Evolutionary conservation across 768 basidiomycete species (phyloP), one percentile per base, ranked within the genome.

Genomic region (Sarcodon sp.): DNA sequence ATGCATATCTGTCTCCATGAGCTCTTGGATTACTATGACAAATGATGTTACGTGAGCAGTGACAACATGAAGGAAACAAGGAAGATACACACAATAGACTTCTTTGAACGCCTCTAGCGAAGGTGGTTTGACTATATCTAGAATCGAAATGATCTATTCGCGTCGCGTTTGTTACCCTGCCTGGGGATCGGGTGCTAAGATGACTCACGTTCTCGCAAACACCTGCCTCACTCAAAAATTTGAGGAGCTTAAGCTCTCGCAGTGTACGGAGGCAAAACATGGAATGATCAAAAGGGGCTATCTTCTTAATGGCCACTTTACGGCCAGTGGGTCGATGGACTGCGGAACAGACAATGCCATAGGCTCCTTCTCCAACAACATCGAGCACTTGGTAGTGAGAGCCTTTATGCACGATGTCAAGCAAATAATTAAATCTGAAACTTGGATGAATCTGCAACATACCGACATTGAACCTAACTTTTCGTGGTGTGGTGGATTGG

Each of bases 1-100:
- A 62, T 97, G 93, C 79, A 97, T 83, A 67, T 93, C 92, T 7
- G 91, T 94, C 63, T 93, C 90, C 83, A 92, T 90, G 56, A 92
- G 69, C 60, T 94, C 92, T 66, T 91, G 87, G 49, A 89, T 41
- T 27, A 41, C 39, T 41, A 27, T 13, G 21, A 13, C 39, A 27
- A 13, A 9, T 15, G 15, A 16, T 27, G 27, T 41, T 8, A 41
- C 16, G 8, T 41, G 39, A 27, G 39, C 39, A 13, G 16, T 15
- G 13, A 41, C 16, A 41, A 7, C 8, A 9, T 15, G 4, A 27
- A 11, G 8, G 13, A 13, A 8, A 13, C 27, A 16, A 41, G 39
- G 27, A 13, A 4, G 13, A 27, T 41, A 41, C 8, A 16, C 57
- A 76, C 86, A 63, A 57, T 88, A 87, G 39, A 88, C 88, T 61